phyloP scores from a whole-genome alignment of 2,329 filamentous ascomycete species.

The Aspergillus glaucus region DNA sequence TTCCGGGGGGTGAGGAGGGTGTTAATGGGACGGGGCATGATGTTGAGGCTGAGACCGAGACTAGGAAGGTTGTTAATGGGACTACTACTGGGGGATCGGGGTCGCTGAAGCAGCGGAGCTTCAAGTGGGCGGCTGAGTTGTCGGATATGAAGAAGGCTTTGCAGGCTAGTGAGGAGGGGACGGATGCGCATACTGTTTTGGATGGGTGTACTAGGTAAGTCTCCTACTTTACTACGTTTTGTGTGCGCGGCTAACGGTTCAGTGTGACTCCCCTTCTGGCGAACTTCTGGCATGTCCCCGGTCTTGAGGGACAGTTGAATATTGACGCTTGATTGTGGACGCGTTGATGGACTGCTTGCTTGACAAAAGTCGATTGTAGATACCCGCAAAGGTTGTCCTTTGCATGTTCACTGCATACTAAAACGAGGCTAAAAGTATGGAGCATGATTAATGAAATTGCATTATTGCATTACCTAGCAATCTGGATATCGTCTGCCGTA shows the following conservation, averaged over 20 bases:
- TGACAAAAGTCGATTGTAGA: conserved; percentile 9
- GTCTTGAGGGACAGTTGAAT: conserved; percentile 61
- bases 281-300: conserved; percentile 75
- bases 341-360: conserved; percentile 43
- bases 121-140: conserved; percentile 83
- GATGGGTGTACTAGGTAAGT: conserved; percentile 71
- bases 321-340: conserved; percentile 41
- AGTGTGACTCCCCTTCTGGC: conserved; percentile 83
- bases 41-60: conserved; percentile 4
- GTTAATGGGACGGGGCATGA: conserved; percentile 3
- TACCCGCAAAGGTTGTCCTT: conserved; percentile 20
- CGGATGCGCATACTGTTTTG: conserved; percentile 83
- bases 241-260: conserved; percentile 8
- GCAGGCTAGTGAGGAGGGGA: conserved; percentile 66
- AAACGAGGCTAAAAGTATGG: neutral
- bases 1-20: conserved; percentile 42
- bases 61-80: conserved; percentile 13
- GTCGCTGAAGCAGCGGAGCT: conserved; percentile 67
- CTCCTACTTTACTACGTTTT: neutral
- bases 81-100: conserved; percentile 4
- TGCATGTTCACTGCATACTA: neutral
- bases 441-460: neutral
- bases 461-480: neutral
- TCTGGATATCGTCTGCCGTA: neutral
- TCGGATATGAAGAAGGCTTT: conserved; percentile 79